Evolutionary conservation across 1,139 yeast genomes (phyloP), one percentile per base, ranked within the genome.

Genomic region (Pneumocystis jirovecii): DNA sequence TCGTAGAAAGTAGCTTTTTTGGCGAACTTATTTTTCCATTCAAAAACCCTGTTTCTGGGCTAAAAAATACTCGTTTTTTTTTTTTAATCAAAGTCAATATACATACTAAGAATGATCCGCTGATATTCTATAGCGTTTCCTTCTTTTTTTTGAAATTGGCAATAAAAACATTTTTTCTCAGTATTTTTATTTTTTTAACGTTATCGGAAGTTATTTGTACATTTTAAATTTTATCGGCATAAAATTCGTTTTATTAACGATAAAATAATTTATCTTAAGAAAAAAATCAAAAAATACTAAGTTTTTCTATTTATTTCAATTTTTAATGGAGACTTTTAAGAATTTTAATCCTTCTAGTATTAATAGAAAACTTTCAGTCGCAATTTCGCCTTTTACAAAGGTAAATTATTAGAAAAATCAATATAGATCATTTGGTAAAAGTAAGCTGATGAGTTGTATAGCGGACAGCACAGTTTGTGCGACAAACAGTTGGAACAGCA

Each of bases 361-460:
- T 50, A 60, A 56, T n/a, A 37, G 21, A 6, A 7, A 19, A 3
- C 21, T 45, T 21, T 62, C 60, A 15, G 34, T 31, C 5, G 19
- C 62, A n/a, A 25, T 45, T 50, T 59, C 64, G 8, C 60, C 64
- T 2, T 19, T 35, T 19, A 40, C 59, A 60, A 61, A n/a, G 57
- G 57, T 10, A 25, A 50, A 6, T 25, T 12, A 12, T 25, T 45
- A 21, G 25, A 25, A 50, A 25, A 25, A 12, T 25, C 21, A 6
- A 10, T 12, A 10, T 12, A 25, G n/a, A 25, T 17, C 15, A 3
- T 50, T n/a, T n/a, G n/a, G n/a, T 25, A 25, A 50, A 10, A 50
- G 12, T 50, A 10, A 50, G 3, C 34, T 31, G 34, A 31, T 5
- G 2, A 4, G 7, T 12, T 25, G 21, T 50, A 10, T 21, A 50